Evolutionary conservation across 768 basidiomycete species (phyloP).

Genomic region (Trametes cinnabarina): DNA sequence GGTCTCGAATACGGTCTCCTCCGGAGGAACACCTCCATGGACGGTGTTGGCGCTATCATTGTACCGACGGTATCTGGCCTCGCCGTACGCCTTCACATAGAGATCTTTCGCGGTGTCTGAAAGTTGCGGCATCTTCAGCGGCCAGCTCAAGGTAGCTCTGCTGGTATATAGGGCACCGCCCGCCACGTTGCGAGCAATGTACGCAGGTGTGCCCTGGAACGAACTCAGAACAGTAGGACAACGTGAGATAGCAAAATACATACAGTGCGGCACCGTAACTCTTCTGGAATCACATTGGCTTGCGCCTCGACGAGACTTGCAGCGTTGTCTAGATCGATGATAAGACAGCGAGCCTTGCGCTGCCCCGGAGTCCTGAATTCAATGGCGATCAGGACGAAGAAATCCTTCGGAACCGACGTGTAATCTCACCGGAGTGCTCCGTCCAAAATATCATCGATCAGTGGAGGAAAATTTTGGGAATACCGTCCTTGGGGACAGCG

Average conservation of each 20-base stretch:
- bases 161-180: neutral
- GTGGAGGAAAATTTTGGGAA: neutral
- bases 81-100: neutral
- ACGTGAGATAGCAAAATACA: neutral
- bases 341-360: neutral
- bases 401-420: no score
- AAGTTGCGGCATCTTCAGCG: neutral
- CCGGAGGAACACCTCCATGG: neutral
- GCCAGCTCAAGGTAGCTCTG: neutral
- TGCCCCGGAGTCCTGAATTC: neutral
- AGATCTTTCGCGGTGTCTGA: neutral
- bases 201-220: neutral
- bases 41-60: neutral
- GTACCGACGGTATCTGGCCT: neutral
- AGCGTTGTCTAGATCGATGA: neutral
- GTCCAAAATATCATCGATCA: neutral
- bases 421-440: neutral
- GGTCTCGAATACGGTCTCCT: no score
- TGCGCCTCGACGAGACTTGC: neutral
- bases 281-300: neutral
- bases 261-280: neutral
- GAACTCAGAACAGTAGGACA: neutral
- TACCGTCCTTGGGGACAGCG: neutral
- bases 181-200: neutral
- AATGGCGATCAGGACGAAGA: neutral